Evolutionary conservation across 495 filamentous ascomycete genomes (phyloP), one percentile per base, ranked within the genome.

Genomic region (Podospora bellae-mahoneyi): DNA sequence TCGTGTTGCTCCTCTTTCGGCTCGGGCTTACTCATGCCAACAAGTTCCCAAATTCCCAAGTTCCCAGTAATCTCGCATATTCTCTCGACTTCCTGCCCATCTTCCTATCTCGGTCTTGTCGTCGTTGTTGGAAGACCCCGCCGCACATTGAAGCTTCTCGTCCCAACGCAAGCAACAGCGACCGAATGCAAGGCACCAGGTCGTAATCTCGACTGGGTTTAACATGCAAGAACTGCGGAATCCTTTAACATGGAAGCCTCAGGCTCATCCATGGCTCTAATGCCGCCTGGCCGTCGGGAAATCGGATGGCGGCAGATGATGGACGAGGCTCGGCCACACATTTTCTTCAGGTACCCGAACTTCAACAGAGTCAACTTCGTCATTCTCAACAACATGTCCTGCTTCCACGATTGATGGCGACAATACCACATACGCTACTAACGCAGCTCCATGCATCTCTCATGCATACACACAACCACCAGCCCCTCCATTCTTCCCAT

Each of bases 391-490:
- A 10, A 48, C 39, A 48, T 48, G 39, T 58, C 55, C 55, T 26
- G 55, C 18, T 20, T 26, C 23, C 7, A 19, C n/a, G 6, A 58
- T 58, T n/a, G 2, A 6, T 62, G 60, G 23, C 20, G 60, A 10
- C 60, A 62, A 62, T 62, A 62, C 7, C 60, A 62, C 60, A 62
- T 30, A 48, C 39, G 39, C 39, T 48, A 48, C 18, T 48, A 48
- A 48, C 39, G 39, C 39, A 48, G 39, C 13, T 13, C 23, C 0
- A 48, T 48, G 39, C 39, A 48, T 13, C 39, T 16, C 6, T 48
- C 39, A 48, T 34, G 27, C 26, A 28, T 15, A 2, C 16, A 18
- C 26, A 30, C 60, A 62, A 9, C 23, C 28, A 61, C 23, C 20
- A 61, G 23, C 27, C 59, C 19, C 30, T 53, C 32, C 15, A 53